Conservation (phyloP, 176 grass and related monocot genomes). For the Elymus sibiricus region DNA sequence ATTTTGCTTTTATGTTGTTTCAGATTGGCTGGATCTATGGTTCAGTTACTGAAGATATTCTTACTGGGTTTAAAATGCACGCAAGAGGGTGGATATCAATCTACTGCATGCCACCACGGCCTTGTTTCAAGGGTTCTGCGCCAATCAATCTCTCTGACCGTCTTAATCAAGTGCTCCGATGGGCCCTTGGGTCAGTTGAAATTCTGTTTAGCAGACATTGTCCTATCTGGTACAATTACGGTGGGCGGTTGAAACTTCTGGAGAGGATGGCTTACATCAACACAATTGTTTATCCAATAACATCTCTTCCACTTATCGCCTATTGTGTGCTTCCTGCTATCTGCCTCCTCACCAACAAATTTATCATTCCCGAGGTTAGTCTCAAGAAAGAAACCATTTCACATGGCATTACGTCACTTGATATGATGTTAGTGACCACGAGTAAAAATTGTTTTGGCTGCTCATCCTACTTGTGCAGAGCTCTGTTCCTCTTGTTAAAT, state of each 20-base stretch:
- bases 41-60: conserved; percentile 93
- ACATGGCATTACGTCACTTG: background rate
- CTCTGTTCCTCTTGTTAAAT: background rate
- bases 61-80: conserved; percentile 98
- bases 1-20: background rate
- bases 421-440: background rate
- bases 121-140: conserved; percentile 91
- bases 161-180: conserved; percentile 91
- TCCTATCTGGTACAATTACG: conserved; percentile 96
- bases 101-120: conserved; percentile 86
- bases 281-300: conserved; percentile 96
- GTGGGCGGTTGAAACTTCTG: conserved; percentile 75
- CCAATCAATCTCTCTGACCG: conserved; percentile 99
- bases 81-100: conserved; percentile 92
- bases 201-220: conserved; percentile 95
- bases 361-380: conserved; percentile 95
- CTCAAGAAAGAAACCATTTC: background rate
- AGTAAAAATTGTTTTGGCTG: background rate
- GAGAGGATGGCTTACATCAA: conserved; percentile 98
- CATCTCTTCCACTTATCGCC: conserved; percentile 89
- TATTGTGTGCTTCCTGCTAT: conserved; percentile 98
- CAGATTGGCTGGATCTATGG: conserved; percentile 99
- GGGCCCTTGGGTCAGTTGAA: conserved; percentile 96
- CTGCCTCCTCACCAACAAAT: conserved; percentile 96
- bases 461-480: background rate